Evolutionary conservation across 441 rosid species (phyloP).

Genomic region (Aleurites moluccanus): DNA sequence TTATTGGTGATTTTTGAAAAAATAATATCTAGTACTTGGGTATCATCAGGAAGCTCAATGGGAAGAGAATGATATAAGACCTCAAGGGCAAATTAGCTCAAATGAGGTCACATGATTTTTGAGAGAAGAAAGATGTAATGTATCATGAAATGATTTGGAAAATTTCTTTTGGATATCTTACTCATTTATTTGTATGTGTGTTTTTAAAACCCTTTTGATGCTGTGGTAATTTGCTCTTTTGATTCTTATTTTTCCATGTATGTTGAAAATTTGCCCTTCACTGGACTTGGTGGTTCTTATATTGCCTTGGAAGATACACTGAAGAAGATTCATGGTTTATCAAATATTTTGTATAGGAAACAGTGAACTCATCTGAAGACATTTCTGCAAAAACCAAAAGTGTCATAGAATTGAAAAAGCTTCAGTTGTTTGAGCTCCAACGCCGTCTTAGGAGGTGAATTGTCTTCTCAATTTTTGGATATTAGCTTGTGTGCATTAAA

Average conservation of each 20-base stretch:
- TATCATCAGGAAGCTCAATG: not conserved
- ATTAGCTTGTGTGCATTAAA: slow-evolving; percentile 3
- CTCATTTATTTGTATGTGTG: not conserved
- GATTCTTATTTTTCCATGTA: not conserved
- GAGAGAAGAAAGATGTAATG: not conserved
- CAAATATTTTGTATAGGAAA: slow-evolving; percentile 46
- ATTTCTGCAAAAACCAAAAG: slow-evolving; percentile 87
- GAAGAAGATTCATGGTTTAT: slow-evolving; percentile 15
- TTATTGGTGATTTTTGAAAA: not conserved
- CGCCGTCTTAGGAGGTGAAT: slow-evolving; percentile 78
- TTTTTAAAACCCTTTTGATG: not conserved
- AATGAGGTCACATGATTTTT: not conserved
- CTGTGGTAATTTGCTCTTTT: not conserved
- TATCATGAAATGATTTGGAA: not conserved
- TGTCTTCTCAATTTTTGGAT: slow-evolving; percentile 6
- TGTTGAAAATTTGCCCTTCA: slow-evolving; percentile 12
- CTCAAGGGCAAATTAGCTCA: not conserved
- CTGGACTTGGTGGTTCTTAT: slow-evolving; percentile 8
- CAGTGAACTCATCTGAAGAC: slow-evolving; percentile 83
- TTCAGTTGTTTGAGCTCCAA: slow-evolving; percentile 79
- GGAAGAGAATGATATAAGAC: not conserved
- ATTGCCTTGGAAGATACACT: slow-evolving; percentile 11
- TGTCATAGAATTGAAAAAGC: slow-evolving; percentile 91
- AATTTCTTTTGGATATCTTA: not conserved
- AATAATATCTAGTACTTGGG: not conserved